A percentile compares a stretch with the other conserved stretches of the same genome.
These are phyloP conservation scores for Terfezia claveryi DNA, from an alignment of 495 filamentous ascomycete genomes.

Conservation along the genomic window DNA sequence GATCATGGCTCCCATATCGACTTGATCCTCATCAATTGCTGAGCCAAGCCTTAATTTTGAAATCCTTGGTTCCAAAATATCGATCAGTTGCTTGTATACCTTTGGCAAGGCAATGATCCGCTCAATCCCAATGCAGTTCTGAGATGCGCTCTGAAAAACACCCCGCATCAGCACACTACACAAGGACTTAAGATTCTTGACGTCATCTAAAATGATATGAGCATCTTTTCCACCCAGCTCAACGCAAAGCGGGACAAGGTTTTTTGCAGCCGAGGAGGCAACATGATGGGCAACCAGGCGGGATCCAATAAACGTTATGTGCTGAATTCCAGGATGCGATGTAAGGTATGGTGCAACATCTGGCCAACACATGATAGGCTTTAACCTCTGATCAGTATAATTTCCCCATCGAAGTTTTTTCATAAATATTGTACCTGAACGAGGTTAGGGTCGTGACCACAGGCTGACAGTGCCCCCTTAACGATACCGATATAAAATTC, in stretches of 20 bases:
- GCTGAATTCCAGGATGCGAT: constrained; percentile 58
- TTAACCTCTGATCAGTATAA: neutral
- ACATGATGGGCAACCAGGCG: constrained; percentile 71
- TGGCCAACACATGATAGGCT: constrained; percentile 64
- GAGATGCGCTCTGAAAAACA: constrained; percentile 86
- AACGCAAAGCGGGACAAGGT: constrained; percentile 60
- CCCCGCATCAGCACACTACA: constrained; percentile 70
- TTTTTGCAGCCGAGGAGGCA: constrained; percentile 60
- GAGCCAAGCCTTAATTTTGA: constrained; percentile 47
- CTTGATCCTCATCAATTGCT: constrained; percentile 33
- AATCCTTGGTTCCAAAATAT: constrained; percentile 48
- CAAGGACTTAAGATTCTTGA: constrained; percentile 38
- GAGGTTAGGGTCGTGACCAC: constrained; percentile 63
- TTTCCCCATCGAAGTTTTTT: no score
- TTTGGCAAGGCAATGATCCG: constrained; percentile 61
- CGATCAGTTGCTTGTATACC: constrained; percentile 49
- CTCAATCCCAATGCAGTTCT: constrained; percentile 96
- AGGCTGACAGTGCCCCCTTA: constrained; percentile 53
- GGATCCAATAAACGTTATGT: constrained; percentile 96
- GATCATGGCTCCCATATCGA: constrained; percentile 80
- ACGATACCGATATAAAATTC: constrained; percentile 58
- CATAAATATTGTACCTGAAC: constrained; percentile 33
- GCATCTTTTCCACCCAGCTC: constrained; percentile 95
- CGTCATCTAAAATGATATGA: constrained; percentile 68
- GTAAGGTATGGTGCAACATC: constrained; percentile 61